Evolutionary conservation across 305 asterid genomes (phyloP).

Genomic region (Fraxinus albicans): DNA sequence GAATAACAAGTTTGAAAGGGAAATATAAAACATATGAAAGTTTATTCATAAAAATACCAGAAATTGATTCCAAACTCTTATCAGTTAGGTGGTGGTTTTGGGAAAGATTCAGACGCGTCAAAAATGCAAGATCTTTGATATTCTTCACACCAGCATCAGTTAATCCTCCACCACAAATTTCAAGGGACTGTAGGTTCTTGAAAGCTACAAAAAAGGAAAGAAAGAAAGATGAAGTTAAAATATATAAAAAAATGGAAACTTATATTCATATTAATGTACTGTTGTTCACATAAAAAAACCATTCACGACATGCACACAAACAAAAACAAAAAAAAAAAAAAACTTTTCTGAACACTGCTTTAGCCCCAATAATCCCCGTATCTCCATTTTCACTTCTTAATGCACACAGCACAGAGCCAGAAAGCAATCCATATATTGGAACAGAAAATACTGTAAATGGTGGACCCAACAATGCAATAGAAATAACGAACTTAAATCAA

Average conservation of each 20-base stretch:
- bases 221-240: background rate
- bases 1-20: background rate
- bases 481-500: background rate
- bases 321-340: no score
- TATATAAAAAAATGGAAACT: background rate
- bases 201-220: conserved; percentile 44
- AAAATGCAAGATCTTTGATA: conserved; percentile 78
- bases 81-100: conserved; percentile 82
- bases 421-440: background rate
- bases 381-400: background rate
- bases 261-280: background rate
- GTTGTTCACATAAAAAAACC: background rate
- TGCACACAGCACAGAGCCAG: background rate
- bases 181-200: conserved; percentile 82
- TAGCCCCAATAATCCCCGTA: background rate
- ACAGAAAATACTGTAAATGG: background rate
- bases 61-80: conserved; percentile 75
- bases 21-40: background rate
- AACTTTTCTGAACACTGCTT: background rate
- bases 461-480: background rate
- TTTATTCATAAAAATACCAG: conserved; percentile 48
- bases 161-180: conserved; percentile 90
- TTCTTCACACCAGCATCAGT: conserved; percentile 92
- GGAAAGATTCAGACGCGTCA: conserved; percentile 77
- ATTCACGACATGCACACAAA: background rate